These are phyloP conservation scores for Boletus rubropictus DNA, from an alignment of 768 basidiomycete species.

Conservation along the genomic window DNA sequence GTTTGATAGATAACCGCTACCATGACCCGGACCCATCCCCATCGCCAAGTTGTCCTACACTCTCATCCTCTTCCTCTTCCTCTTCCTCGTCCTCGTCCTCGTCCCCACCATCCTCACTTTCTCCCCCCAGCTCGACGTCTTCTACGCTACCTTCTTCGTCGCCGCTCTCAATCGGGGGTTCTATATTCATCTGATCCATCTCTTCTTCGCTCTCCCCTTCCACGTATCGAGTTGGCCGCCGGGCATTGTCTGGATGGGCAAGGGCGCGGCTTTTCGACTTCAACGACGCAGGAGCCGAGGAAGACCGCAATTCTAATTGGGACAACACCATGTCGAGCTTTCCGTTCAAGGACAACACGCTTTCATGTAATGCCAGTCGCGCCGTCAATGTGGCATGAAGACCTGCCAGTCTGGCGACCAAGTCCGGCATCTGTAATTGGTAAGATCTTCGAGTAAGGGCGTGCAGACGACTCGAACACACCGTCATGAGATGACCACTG, in stretches of 20 bases:
- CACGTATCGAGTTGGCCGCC: constrained; percentile 52
- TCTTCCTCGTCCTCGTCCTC: constrained; percentile 36
- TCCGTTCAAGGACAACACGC: constrained; percentile 79
- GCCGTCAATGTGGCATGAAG: constrained; percentile 78
- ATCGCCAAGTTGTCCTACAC: constrained; percentile 36
- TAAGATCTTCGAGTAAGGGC: constrained; percentile 7
- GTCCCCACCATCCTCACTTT: constrained; percentile 51
- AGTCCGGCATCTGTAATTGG: constrained; percentile 72
- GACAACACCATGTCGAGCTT: constrained; percentile 90
- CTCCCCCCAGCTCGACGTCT: constrained; percentile 68
- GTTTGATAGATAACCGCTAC: constrained; percentile 37
- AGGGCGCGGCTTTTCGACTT: constrained; percentile 38
- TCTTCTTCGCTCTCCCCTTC: constrained; percentile 79
- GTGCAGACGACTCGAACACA: constrained; percentile 37
- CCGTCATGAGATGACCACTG: constrained; percentile 90
- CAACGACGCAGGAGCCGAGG: constrained; percentile 56
- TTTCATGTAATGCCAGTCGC: constrained; percentile 77
- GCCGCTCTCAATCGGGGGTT: constrained; percentile 55
- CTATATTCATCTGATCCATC: constrained; percentile 52
- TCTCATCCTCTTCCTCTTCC: constrained; percentile 43
- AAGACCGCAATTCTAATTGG: constrained; percentile 85
- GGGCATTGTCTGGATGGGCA: constrained; percentile 30
- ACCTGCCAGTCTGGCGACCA: constrained; percentile 80
- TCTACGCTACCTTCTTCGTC: constrained; percentile 74
- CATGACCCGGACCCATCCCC: constrained; percentile 38